Base-by-base conservation (phyloP, 2,329 filamentous ascomycete genomes). In the Colletotrichum lini region DNA sequence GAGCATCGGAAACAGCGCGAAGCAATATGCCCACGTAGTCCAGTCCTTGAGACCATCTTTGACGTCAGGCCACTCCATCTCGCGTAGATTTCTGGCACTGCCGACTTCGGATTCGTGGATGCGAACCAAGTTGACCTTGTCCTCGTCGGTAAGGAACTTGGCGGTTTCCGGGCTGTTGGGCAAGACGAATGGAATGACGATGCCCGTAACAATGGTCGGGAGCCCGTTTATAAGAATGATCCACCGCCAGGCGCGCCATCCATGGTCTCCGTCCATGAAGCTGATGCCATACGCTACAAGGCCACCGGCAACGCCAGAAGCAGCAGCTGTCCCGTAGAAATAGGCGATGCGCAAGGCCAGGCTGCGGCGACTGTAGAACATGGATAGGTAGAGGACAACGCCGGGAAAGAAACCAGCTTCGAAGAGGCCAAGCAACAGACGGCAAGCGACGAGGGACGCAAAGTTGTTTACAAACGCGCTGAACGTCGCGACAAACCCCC, bases 281-380 rank as follows among this genome's bases (percentile, higher is more conserved):
- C 92, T 91, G 72, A 95, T 93, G 0, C 87, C 92, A 73, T 92
- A 94, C 0, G 93, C 93, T 15, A 95, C 83, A 13, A 95, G 82
- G 0, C 93, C 93, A 9, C 93, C 93, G 23, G 90, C 87, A 1
- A 91, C 93, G 2, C 93, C 93, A 0, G 92, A 92, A 4, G 94
- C 83, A 1, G 93, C 92, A 1, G 92, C 88, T 50, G 86, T 89
- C 57, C 92, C 90, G 77, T 94, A 94, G 0, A 95, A 85, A 74
- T 93, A 94, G 3, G 91, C 92, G 2, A 94, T 90, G 2, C 93
- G 89, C 50, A 94, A 81, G 6, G 92, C 92, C 1, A 94, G 86
- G 79, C 95, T 92, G 30, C 87, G 86, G 76, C 92, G 92, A 56
- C 89, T 92, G 82, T 95, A 95, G 83, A 94, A 94, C 74, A 94